Conservation (phyloP, 108 stramenopile genomes). For the Cyclotella sp. region DNA sequence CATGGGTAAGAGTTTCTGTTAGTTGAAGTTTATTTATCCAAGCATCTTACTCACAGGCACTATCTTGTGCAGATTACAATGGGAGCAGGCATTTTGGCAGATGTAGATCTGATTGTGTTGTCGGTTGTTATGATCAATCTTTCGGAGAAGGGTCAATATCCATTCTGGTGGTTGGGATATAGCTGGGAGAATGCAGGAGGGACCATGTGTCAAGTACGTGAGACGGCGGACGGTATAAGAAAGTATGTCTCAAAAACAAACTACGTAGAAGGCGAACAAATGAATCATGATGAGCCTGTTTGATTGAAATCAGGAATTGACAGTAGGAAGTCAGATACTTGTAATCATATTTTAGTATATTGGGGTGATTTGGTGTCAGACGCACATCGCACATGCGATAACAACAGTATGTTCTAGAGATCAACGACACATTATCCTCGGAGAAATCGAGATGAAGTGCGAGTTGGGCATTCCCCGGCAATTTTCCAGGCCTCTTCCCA, state of each 20-base stretch:
- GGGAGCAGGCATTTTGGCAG: constrained; percentile 3
- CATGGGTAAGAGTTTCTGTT: too few species aligned
- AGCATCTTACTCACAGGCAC: neutral
- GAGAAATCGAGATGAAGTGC: neutral
- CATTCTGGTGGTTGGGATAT: constrained; percentile 29
- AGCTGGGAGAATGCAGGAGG: constrained; percentile 23
- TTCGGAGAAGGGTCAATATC: constrained; percentile 27
- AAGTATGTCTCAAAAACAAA: neutral
- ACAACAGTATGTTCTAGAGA: too few species aligned
- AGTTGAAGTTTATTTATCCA: too few species aligned
- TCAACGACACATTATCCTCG: neutral
- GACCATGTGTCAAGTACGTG: constrained; percentile 54
- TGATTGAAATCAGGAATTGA: too few species aligned
- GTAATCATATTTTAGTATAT: too few species aligned
- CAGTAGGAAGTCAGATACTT: too few species aligned
- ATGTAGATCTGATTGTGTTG: constrained; percentile 9
- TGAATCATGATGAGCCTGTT: too few species aligned
- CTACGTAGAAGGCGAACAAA: too few species aligned
- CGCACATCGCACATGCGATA: too few species aligned
- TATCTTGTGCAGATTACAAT: constrained; percentile 8
- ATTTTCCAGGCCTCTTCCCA: neutral
- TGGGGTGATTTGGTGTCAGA: too few species aligned
- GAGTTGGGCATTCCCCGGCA: neutral
- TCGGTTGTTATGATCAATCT: constrained; percentile 30
- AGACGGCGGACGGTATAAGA: constrained; percentile 35